Conservation (phyloP, 2,329 filamentous ascomycete genomes). For the Pseudodiploospora longispora region DNA sequence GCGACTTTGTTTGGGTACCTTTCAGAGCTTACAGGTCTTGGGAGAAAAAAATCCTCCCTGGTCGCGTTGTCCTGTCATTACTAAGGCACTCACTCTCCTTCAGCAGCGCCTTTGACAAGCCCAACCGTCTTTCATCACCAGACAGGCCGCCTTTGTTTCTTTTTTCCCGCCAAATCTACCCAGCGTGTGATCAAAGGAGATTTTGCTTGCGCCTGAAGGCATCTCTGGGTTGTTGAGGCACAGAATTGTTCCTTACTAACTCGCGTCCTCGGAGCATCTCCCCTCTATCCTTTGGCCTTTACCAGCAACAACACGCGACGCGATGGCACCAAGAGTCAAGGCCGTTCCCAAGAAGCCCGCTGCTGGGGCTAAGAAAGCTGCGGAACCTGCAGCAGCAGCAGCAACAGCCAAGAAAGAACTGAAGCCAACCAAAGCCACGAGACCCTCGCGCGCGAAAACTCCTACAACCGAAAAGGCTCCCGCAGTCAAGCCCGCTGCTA, state of each 20-base stretch:
- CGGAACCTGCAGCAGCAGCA: slow-evolving; percentile 6
- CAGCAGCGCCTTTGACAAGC: no score
- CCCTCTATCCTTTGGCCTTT: background rate
- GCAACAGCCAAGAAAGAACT: slow-evolving; percentile 7
- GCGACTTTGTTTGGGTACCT: no score
- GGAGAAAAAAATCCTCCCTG: slow-evolving; percentile 8
- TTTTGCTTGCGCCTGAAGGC: no score
- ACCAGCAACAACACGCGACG: slow-evolving; percentile 8
- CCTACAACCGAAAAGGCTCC: slow-evolving; percentile 20
- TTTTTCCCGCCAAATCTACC: no score
- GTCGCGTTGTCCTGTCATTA: slow-evolving; percentile 5
- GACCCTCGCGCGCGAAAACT: slow-evolving; percentile 18
- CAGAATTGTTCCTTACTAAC: background rate
- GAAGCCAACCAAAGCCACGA: slow-evolving; percentile 17
- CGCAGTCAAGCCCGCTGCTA: slow-evolving; percentile 12
- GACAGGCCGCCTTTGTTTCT: no score
- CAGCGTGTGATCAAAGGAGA: no score
- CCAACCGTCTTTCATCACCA: no score
- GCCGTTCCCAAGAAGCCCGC: slow-evolving; percentile 16
- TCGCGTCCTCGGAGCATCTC: background rate
- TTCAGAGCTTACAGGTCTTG: no score
- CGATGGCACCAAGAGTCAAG: slow-evolving; percentile 25
- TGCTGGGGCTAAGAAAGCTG: slow-evolving; percentile 16
- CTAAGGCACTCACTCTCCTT: background rate
- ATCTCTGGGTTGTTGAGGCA: no score